Evolutionary conservation across 2,329 filamentous ascomycete species (phyloP), one percentile per base, ranked within the genome.

Genomic region (Cladorrhinum sp.): DNA sequence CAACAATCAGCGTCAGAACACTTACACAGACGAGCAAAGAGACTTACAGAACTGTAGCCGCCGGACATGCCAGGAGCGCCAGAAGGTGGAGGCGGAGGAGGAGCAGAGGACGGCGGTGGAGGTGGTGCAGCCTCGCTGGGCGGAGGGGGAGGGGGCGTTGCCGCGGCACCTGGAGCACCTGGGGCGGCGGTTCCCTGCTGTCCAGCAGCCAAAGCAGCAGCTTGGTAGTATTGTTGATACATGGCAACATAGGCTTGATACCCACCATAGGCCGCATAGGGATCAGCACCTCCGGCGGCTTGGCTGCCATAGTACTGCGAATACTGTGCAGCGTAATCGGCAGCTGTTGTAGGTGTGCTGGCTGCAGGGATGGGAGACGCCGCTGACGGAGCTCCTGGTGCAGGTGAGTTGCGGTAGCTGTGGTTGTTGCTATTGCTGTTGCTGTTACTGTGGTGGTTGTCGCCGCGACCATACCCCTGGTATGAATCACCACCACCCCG

Each of bases 181-280:
- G 80, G 74, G 64, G 80, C 71, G 58, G 79, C 77, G 20, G 75
- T 71, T 27, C 73, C 75, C 68, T 77, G 74, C 65, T 79, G 76
- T 57, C 81, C 78, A 51, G 79, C 79, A 7, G 41, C 41, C n/a
- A 45, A 3, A 18, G 51, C 25, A 32, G 84, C 82, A 13, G 78
- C 79, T 18, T 82, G 82, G 66, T 85, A 85, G 67, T 89, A 89
- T 68, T 91, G 87, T 70, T 91, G 86, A 68, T 92, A 92, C 75
- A 90, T 88, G 67, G 90, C 87, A 65, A 83, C 78, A 67, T 88
- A 88, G 49, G 89, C 90, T 67, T 88, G 84, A 75, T 95, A 97
- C 58, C 93, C 93, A 64, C 93, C 93, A 68, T 95, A 97, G 8
- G 90, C 87, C 48, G 92, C 92, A 73, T 97, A 97, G 0, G 93